These are phyloP conservation scores for Nothophoma quercina DNA, from an alignment of 2,329 filamentous ascomycete species.

Conservation along the genomic window DNA sequence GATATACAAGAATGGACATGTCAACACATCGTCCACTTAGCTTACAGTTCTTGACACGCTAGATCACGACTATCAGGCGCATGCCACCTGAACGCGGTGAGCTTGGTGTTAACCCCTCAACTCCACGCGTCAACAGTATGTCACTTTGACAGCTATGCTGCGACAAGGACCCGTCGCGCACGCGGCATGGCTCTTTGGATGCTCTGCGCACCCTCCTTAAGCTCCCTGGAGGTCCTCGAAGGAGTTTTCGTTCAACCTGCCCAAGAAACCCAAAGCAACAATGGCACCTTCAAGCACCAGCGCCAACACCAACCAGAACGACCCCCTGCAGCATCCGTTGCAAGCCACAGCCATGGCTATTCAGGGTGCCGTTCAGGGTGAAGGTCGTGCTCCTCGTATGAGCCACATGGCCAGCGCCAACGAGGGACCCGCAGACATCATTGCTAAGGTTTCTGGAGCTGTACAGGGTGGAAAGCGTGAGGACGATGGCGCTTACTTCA, in stretches of 20 bases:
- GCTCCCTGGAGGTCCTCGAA: constrained; percentile 9
- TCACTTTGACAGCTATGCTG: constrained; percentile 27
- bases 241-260: constrained; percentile 26
- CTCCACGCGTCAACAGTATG: constrained; percentile 27
- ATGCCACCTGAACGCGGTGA: constrained; percentile 2
- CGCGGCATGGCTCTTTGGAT: constrained; percentile 11
- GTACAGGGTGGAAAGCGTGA: constrained; percentile 55
- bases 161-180: constrained; percentile 1
- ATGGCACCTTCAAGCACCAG: constrained; percentile 32
- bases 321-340: constrained; percentile 51
- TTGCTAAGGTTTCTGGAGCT: constrained; percentile 59
- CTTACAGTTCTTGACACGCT: neutral
- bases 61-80: neutral
- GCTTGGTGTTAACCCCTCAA: neutral
- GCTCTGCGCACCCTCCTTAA: constrained; percentile 13
- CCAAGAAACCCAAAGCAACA: constrained; percentile 22
- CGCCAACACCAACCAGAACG: constrained; percentile 44
- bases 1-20: neutral
- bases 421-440: constrained; percentile 61
- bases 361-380: constrained; percentile 47
- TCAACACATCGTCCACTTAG: neutral
- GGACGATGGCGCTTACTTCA: constrained; percentile 62
- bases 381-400: constrained; percentile 49
- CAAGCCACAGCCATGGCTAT: constrained; percentile 53
- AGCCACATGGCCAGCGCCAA: constrained; percentile 56